Percentiles rank a stretch among this genome's conserved stretches.
Conservation (phyloP, 1,139 yeast species). For the Saccharomycopsis hybrid region DNA sequence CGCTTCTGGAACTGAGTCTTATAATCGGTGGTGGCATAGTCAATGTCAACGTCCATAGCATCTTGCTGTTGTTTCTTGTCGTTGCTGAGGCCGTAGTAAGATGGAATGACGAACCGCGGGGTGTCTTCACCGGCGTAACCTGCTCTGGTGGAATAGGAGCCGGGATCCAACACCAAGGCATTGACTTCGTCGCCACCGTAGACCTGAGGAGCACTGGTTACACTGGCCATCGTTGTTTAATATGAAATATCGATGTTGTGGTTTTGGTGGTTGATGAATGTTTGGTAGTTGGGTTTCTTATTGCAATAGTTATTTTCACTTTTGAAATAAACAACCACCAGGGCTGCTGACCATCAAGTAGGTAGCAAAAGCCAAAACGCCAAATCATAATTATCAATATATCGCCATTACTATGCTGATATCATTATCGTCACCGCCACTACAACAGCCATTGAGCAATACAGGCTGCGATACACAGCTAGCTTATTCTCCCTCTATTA, state of each 20-base stretch:
- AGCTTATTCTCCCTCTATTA: no score
- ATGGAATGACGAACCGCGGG: constrained; percentile 72
- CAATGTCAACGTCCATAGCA: background rate
- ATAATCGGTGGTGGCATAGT: constrained; percentile 13
- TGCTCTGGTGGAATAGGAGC: constrained; percentile 72
- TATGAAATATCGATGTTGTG: no score
- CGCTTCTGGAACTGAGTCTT: constrained; percentile 23
- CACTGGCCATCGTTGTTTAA: constrained; percentile 10
- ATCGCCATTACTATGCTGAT: no score
- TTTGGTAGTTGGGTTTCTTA: background rate
- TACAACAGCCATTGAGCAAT: no score
- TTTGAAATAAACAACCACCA: no score
- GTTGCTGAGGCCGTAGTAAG: constrained; percentile 40
- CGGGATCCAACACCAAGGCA: constrained; percentile 89
- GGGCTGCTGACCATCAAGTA: no score
- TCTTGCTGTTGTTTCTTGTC: constrained; percentile 11
- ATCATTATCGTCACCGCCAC: no score
- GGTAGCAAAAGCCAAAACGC: no score
- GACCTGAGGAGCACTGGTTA: constrained; percentile 32
- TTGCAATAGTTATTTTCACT: background rate
- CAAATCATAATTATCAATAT: no score
- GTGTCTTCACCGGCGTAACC: constrained; percentile 95
- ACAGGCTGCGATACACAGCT: no score
- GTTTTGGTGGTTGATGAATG: no score
- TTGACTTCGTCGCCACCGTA: constrained; percentile 78